Evolutionary conservation across 1,284 basidiomycete genomes (phyloP).

Genomic region (Grifola frondosa): DNA sequence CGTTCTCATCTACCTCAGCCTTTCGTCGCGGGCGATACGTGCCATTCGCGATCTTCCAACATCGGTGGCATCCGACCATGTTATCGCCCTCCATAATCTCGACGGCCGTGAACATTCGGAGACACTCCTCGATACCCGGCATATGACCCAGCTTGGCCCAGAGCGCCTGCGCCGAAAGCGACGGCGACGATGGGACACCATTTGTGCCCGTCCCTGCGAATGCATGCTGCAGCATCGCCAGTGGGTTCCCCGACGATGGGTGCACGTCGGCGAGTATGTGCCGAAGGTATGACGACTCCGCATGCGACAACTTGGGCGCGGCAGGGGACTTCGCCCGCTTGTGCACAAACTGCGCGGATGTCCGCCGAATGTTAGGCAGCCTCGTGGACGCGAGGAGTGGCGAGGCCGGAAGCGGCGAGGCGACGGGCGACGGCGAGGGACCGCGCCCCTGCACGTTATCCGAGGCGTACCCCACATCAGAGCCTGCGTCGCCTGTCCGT

Average conservation of each 20-base stretch:
- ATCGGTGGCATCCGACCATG: conserved; percentile 88
- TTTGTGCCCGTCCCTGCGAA: conserved; percentile 12
- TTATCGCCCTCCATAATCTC: conserved; percentile 93
- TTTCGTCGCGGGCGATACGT: conserved; percentile 39
- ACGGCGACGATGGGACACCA: conserved; percentile 15
- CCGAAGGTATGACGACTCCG: conserved; percentile 62
- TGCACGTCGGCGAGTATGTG: conserved; percentile 63
- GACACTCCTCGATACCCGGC: conserved; percentile 67
- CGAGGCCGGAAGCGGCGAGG: conserved; percentile 5
- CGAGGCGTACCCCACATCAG: conserved; percentile 14
- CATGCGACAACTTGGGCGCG: conserved; percentile 49
- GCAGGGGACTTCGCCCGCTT: conserved; percentile 36
- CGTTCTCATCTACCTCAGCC: conserved; percentile 37
- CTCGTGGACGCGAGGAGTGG: conserved; percentile 5
- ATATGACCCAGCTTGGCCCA: conserved; percentile 54
- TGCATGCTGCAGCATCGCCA: conserved; percentile 43
- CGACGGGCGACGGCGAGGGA: conserved; percentile 4
- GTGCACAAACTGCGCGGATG: conserved; percentile 17
- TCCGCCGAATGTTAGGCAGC: conserved; percentile 9
- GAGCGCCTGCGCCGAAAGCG: conserved; percentile 33
- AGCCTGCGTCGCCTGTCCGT: conserved; percentile 12
- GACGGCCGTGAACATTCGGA: conserved; percentile 86
- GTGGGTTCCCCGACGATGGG: conserved; percentile 36
- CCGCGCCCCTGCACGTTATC: conserved; percentile 7
- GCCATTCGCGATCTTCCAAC: conserved; percentile 87